Evolutionary conservation across 163 green algal species (phyloP), one percentile per base, ranked within the genome.

Genomic region (Chlamydomonas reinhardtii): DNA sequence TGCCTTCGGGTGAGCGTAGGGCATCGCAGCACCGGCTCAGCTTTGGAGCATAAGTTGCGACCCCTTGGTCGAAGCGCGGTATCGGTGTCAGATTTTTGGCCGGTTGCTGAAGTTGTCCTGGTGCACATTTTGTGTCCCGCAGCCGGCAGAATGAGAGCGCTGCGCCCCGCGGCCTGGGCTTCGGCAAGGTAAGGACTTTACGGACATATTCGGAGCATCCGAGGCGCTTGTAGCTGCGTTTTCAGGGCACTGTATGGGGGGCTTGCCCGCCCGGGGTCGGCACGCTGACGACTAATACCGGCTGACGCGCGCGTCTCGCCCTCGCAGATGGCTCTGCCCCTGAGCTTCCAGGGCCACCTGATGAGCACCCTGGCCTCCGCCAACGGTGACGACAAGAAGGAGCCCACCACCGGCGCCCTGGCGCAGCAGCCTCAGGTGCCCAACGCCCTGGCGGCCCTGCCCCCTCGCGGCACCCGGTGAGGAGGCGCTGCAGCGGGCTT

Each of bases 361-460:
- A 87, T 87, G 82, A 87, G 82, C 82, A 87, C 72, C 15, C 72
- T 87, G 61, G 82, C 82, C 5, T 76, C 29, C 39, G 72, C 82
- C n/a, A 86, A 86, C 70, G 80, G 80, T 25, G 82, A 87, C n/a
- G 82, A 87, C 59, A 87, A 87, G 82, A 68, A 87, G 82, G 82
- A 82, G 82, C n/a, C n/a, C 61, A 73, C 81, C 54, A 73, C 70
- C 4, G 70, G 71, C 3, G 37, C 69, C 14, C 80, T 86, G 34
- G 66, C 77, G 8, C 68, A 85, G 35, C 82, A 83, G 56, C 83
- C 78, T 5, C 84, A 90, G 74, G 83, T 89, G 74, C 74, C 90
- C 48, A 83, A 62, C 14, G 86, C 83, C 8, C 86, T 93, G 43
- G 34, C 75, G 1, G 32, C 64, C 16, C 86, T 93, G 69, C 90